Base-by-base conservation (phyloP, 139 green algal species). In the Chlamydomonas eustigma region DNA sequence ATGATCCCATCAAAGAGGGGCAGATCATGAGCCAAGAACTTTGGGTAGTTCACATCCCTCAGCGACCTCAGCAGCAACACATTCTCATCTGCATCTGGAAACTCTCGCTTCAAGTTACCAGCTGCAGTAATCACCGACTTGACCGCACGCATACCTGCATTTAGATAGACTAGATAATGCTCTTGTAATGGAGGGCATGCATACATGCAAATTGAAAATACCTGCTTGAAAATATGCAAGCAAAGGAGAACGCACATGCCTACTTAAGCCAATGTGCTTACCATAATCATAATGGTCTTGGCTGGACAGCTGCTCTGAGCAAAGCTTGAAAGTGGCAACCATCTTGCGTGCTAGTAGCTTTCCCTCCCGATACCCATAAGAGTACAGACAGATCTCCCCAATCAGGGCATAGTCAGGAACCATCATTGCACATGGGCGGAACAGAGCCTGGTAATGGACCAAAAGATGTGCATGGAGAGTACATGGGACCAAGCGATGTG, bases 21-120 rank as follows among this genome's bases (percentile, higher is more conserved):
- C 58, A 81, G 68, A 37, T 84, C 79, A 44, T 80, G 70, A 0
- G 70, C 77, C 33, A 84, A 65, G 39, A 84, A 81, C 75, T 96
- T 96, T 88, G 90, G 94, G 24, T 94, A 76, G 77, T 94, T 94
- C 44, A 94, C 90, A 37, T 93, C 88, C 28, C 92, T 86, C 72
- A 93, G 91, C 78, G 90, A 92, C 6, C 90, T 81, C 83, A 94
- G 78, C 84, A 92, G 89, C 28, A 94, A 82, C 52, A 92, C 80
- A 73, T 86, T 90, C 78, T 93, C 91, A 51, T 94, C 86, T 71
- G 91, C 88, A 2, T 39, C 36, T 5, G 82, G 85, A 66, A 85
- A 88, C 33, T 71, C 76, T 36, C 87, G 50, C 79, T 88, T 91
- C 33, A 89, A 81, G 79, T 86, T 89, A 65, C 75, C 85, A 39